These are phyloP conservation scores for Kodamaea sp. DNA, from an alignment of 1,139 yeast species.

Conservation along the genomic window DNA sequence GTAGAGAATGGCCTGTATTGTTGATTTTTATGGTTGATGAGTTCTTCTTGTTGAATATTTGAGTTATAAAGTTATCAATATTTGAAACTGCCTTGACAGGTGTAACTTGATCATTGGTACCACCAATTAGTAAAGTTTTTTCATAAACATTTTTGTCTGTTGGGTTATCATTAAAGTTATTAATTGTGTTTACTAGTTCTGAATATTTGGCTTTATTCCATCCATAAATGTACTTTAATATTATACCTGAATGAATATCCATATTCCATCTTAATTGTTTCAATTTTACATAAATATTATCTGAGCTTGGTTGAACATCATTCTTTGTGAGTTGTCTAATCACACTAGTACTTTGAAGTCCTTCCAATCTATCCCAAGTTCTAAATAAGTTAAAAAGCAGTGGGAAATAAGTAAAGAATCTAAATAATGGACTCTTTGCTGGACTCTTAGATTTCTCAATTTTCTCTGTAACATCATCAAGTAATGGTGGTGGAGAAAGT, in stretches of 20 bases:
- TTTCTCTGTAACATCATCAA: slow-evolving; percentile 22
- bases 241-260: slow-evolving; percentile 54
- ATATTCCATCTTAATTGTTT: slow-evolving; percentile 71
- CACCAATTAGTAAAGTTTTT: slow-evolving; percentile 53
- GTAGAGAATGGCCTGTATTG: slow-evolving; percentile 63
- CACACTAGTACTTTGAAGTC: slow-evolving; percentile 57
- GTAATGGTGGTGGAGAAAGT: slow-evolving; percentile 55
- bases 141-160: slow-evolving; percentile 31
- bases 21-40: slow-evolving; percentile 39
- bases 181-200: slow-evolving; percentile 43
- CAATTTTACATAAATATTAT: slow-evolving; percentile 41
- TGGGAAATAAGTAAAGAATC: slow-evolving; percentile 41
- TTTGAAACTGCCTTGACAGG: slow-evolving; percentile 36
- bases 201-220: slow-evolving; percentile 40
- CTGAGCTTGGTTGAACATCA: slow-evolving; percentile 11
- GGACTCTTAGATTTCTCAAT: slow-evolving; percentile 1
- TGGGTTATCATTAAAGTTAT: slow-evolving; percentile 33
- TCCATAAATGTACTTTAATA: slow-evolving; percentile 52
- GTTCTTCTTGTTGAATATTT: slow-evolving; percentile 26
- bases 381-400: slow-evolving; percentile 53
- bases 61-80: slow-evolving; percentile 24
- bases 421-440: slow-evolving; percentile 12
- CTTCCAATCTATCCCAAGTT: slow-evolving; percentile 58
- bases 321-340: slow-evolving; percentile 44
- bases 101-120: slow-evolving; percentile 55